Evolutionary conservation across 192 early-diverging fungal genomes (phyloP).

Genomic region (Piromyces sp.): DNA sequence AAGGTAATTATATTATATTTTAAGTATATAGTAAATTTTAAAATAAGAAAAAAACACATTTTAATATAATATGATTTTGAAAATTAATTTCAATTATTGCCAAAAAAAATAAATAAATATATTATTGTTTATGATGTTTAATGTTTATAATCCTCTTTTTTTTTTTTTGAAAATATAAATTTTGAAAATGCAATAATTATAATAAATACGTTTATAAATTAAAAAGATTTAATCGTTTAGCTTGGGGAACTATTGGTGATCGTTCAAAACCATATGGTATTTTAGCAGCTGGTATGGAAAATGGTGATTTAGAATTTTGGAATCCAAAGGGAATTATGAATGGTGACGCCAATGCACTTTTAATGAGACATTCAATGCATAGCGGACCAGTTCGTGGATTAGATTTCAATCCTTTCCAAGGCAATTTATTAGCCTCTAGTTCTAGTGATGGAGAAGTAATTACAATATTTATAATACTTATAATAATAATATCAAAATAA

Average conservation of each 20-base stretch:
- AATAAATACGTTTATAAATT: not conserved
- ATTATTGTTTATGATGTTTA: too few relatives aligned
- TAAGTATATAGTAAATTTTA: too few relatives aligned
- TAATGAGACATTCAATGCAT: slow-evolving; percentile 56
- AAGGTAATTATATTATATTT: slow-evolving; percentile 39
- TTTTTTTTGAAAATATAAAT: not conserved
- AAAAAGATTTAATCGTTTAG: slow-evolving; percentile 74
- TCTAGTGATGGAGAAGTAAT: slow-evolving; percentile 77
- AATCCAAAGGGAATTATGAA: slow-evolving; percentile 55
- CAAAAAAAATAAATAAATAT: too few relatives aligned
- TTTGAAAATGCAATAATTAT: too few relatives aligned
- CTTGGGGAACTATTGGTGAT: slow-evolving; percentile 40
- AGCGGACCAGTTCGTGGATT: slow-evolving; percentile 78
- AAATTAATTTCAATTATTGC: too few relatives aligned
- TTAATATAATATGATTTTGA: too few relatives aligned
- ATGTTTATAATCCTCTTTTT: not conserved
- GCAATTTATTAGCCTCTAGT: slow-evolving; percentile 74
- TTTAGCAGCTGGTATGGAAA: slow-evolving; percentile 86
- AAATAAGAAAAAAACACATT: too few relatives aligned
- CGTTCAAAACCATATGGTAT: slow-evolving; percentile 41
- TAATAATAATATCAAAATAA: too few relatives aligned
- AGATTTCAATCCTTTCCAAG: slow-evolving; percentile 76
- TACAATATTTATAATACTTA: slow-evolving; percentile 10
- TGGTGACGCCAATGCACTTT: slow-evolving; percentile 34
- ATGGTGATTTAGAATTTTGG: slow-evolving; percentile 80